Conservation (phyloP, 345 rosid genomes). For the Hibiscus syriacus region DNA sequence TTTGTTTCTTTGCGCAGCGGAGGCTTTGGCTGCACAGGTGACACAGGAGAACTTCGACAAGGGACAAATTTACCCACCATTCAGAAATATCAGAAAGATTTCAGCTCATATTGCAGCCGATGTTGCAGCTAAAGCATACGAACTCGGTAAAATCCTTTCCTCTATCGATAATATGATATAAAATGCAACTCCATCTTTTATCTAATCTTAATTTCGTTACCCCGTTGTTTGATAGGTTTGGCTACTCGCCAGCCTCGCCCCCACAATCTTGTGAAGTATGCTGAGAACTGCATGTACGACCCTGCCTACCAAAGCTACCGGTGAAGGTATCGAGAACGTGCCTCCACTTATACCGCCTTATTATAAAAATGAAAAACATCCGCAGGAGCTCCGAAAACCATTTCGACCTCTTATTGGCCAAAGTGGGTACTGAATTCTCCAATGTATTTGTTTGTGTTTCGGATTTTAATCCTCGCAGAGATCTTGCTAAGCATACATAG, state of each 20-base stretch:
- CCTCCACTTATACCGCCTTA: no score
- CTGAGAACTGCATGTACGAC: conserved; percentile 90
- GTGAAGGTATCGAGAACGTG: no score
- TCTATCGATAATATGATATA: background rate
- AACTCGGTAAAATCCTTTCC: conserved; percentile 54
- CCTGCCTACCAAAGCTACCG: no score
- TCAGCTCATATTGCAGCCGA: conserved; percentile 81
- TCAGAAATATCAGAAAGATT: no score
- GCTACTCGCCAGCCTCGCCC: conserved; percentile 84
- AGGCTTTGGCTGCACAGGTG: conserved; percentile 80
- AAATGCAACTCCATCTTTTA: background rate
- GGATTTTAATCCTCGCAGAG: no score
- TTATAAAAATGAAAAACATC: no score
- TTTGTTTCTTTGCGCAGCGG: conserved; percentile 40
- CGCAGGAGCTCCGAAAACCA: no score
- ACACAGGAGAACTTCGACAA: conserved; percentile 67
- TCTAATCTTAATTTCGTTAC: background rate
- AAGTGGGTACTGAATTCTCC: no score
- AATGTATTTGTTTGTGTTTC: no score
- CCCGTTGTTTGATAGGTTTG: conserved; percentile 43
- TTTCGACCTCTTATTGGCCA: no score
- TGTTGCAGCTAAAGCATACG: conserved; percentile 87
- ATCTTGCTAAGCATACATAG: no score
- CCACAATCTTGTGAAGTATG: conserved; percentile 58
- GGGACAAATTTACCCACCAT: conserved; percentile 84